Percentiles rank a stretch among this genome's conserved stretches.
These are phyloP conservation scores for Trichoderma endophyticum DNA, from an alignment of 2,329 filamentous ascomycete genomes.

Conservation along the genomic window DNA sequence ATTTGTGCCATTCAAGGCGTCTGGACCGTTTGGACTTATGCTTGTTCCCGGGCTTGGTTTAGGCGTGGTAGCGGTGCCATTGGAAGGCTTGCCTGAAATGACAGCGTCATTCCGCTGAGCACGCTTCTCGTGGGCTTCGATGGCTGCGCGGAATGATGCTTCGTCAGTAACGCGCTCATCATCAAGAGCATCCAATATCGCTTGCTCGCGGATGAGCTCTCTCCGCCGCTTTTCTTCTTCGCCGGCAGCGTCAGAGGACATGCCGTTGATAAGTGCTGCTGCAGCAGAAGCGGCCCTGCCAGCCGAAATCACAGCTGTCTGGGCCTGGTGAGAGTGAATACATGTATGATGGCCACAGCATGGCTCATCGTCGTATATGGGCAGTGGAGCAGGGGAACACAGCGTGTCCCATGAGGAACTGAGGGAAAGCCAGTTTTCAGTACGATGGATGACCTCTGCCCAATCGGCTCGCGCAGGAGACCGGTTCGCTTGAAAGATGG, in stretches of 20 bases:
- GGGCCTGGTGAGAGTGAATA: neutral
- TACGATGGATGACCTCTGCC: slow-evolving; percentile 68
- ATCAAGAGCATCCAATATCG: slow-evolving; percentile 63
- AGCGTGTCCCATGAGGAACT: slow-evolving; percentile 65
- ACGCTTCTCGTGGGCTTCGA: slow-evolving; percentile 57
- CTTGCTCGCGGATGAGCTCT: slow-evolving; percentile 60
- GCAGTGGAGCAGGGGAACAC: slow-evolving; percentile 59
- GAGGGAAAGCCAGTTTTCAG: slow-evolving; percentile 68
- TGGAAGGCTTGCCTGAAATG: neutral
- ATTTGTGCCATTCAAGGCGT: neutral
- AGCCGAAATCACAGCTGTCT: slow-evolving; percentile 20
- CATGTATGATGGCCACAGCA: neutral
- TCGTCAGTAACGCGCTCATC: slow-evolving; percentile 68
- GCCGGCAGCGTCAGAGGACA: slow-evolving; percentile 21
- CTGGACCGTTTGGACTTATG: neutral
- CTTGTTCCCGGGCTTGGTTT: neutral
- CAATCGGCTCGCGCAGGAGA: slow-evolving; percentile 74
- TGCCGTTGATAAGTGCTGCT: slow-evolving; percentile 25
- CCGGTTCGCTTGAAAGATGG: slow-evolving; percentile 70
- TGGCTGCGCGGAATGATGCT: slow-evolving; percentile 60
- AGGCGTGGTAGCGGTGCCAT: neutral
- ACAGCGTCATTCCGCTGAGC: slow-evolving; percentile 50
- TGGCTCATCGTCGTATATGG: slow-evolving; percentile 27
- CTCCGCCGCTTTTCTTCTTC: slow-evolving; percentile 49
- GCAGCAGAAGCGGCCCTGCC: slow-evolving; percentile 27